phyloP scores from a whole-genome alignment of 2,329 filamentous ascomycete species.

The Neopestalotiopsis clavispora region DNA sequence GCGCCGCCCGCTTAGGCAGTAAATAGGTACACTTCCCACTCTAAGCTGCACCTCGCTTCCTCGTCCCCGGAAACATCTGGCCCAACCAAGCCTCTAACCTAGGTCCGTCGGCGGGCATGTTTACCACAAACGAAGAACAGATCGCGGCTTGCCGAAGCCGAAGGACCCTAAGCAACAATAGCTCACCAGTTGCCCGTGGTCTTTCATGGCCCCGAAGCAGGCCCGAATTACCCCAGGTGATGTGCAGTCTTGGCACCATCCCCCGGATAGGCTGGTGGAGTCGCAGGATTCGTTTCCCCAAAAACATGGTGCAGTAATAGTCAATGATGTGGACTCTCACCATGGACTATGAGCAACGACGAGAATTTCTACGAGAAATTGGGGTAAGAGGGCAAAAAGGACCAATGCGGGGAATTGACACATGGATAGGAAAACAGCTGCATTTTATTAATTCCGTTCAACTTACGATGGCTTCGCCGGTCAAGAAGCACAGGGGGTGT shows the following conservation, averaged over 20 bases:
- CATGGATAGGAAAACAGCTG: background rate
- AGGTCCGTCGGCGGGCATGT: background rate
- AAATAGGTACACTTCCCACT: background rate
- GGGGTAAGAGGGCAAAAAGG: background rate
- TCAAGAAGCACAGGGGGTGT: background rate
- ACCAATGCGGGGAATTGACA: background rate
- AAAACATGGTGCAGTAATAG: background rate
- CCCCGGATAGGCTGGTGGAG: conserved; percentile 15
- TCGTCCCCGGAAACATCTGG: background rate
- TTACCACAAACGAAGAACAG: background rate
- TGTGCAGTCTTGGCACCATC: conserved; percentile 14
- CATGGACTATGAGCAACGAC: background rate
- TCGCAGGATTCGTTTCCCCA: background rate
- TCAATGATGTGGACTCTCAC: background rate
- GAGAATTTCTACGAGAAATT: conserved; percentile 8
- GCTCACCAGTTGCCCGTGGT: background rate
- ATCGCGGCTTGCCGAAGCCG: conserved; percentile 3
- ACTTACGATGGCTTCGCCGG: background rate
- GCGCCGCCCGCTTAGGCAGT: background rate
- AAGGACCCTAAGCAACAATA: background rate
- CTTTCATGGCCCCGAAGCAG: conserved; percentile 10
- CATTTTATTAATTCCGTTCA: background rate
- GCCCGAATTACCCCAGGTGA: conserved; percentile 12
- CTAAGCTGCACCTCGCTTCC: no score
- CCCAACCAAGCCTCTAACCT: background rate